Percentiles rank a stretch among this genome's conserved stretches.
Evolutionary conservation across 164 flowering plant species (phyloP).

Genomic region (Piper betle): DNA sequence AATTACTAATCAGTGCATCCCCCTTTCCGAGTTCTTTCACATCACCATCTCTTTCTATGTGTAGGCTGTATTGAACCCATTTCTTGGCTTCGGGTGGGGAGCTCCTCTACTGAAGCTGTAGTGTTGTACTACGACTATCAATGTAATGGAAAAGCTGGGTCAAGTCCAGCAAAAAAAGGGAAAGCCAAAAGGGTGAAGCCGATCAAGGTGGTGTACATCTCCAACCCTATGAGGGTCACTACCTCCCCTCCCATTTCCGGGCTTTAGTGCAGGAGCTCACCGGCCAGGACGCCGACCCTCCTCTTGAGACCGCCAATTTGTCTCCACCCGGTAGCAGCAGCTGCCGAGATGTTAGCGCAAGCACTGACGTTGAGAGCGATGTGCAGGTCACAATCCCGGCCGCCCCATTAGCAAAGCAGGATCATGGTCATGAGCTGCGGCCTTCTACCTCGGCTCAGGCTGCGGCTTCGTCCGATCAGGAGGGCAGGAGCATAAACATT

Average conservation of each 20-base stretch:
- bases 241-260: slow-evolving; percentile 47
- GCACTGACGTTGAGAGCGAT: background rate
- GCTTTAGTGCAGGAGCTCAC: slow-evolving; percentile 75
- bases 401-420: background rate
- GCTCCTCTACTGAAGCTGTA: too few relatives aligned
- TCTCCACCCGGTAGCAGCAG: background rate
- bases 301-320: background rate
- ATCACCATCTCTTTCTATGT: too few relatives aligned
- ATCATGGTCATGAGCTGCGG: background rate
- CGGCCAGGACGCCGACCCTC: slow-evolving; percentile 38
- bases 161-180: background rate
- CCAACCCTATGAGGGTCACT: slow-evolving; percentile 65
- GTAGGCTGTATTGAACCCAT: too few relatives aligned
- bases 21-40: too few relatives aligned
- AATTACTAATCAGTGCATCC: too few relatives aligned
- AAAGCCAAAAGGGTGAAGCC: slow-evolving; percentile 12
- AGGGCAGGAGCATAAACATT: background rate
- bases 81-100: too few relatives aligned
- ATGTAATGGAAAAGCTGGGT: background rate
- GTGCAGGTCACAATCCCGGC: background rate
- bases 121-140: too few relatives aligned
- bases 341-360: background rate
- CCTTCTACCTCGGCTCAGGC: background rate
- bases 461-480: background rate
- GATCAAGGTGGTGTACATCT: slow-evolving; percentile 68